Evolutionary conservation across 768 basidiomycete species (phyloP), one percentile per base, ranked within the genome.

Genomic region (Exidia glandulosa): DNA sequence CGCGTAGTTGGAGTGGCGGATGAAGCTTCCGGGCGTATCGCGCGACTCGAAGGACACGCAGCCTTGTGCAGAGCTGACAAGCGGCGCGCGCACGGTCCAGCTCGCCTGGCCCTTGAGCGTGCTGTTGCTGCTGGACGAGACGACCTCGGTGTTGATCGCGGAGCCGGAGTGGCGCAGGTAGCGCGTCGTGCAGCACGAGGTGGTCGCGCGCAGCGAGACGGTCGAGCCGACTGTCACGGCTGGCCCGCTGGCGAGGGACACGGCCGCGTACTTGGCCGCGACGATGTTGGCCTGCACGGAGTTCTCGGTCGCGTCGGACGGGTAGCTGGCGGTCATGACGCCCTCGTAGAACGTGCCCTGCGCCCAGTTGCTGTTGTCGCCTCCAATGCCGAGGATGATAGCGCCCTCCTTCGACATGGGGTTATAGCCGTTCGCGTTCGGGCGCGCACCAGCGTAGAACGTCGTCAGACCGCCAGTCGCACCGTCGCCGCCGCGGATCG

Each of bases 311-410:
- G 3, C 48, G 48, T 50, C 48, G 48, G 48, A 50, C 14, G 48
- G 48, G 27, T 16, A 50, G 23, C 48, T 23, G 27, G 48, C 13
- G 14, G 48, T 48, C 47, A 9, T 48, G n/a, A 61, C 60, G 14
- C 60, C 62, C 60, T 63, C 60, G 60, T 61, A 63, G 57, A 61
- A 63, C 30, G 62, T 61, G 33, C 60, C 60, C 52, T 48, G 57
- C 23, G 60, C 55, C 14, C 60, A 10, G 31, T 45, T 34, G 45
- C 60, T 61, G 57, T 63, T 61, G 60, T 60, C 62, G 4, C 59
- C 60, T 25, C 62, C 59, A 34, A 60, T 63, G 52, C 63, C 62
- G 14, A 50, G 48, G 48, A 50, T 50, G 48, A 50, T 50, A 9
- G 48, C 48, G 48, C 48, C 48, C 48, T 50, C 48, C 27, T 50